These are phyloP conservation scores for Penicillium chermesinum DNA, from an alignment of 495 filamentous ascomycete genomes.

Conservation along the genomic window DNA sequence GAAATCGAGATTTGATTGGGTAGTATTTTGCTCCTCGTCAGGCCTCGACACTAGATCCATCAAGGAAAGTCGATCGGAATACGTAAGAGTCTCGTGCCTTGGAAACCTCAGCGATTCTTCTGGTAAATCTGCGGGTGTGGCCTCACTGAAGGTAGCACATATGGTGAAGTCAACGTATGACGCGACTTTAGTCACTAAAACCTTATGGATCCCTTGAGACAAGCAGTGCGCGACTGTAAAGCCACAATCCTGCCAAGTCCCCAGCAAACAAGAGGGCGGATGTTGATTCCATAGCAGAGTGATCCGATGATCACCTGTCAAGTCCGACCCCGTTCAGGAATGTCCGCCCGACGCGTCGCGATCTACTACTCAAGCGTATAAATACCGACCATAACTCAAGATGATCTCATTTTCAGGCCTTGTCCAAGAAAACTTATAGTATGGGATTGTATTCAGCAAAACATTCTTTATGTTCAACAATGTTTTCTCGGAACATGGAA, in stretches of 20 bases:
- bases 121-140: background rate
- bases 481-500: background rate
- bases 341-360: background rate
- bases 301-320: background rate
- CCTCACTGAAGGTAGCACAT: background rate
- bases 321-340: background rate
- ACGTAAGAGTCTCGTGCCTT: background rate
- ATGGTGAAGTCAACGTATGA: background rate
- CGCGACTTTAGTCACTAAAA: background rate
- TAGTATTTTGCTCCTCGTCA: no score
- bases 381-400: background rate
- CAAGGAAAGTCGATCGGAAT: background rate
- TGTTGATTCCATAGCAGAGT: background rate
- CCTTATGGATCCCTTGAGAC: background rate
- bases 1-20: no score
- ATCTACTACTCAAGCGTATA: background rate
- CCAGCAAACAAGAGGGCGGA: background rate
- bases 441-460: no score
- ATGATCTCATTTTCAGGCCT: background rate
- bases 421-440: background rate
- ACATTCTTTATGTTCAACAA: no score
- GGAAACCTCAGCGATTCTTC: background rate
- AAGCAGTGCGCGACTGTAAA: background rate
- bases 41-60: no score
- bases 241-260: background rate